phyloP scores from a whole-genome alignment of 2,329 filamentous ascomycete genomes.

The Blumeria graminis region DNA sequence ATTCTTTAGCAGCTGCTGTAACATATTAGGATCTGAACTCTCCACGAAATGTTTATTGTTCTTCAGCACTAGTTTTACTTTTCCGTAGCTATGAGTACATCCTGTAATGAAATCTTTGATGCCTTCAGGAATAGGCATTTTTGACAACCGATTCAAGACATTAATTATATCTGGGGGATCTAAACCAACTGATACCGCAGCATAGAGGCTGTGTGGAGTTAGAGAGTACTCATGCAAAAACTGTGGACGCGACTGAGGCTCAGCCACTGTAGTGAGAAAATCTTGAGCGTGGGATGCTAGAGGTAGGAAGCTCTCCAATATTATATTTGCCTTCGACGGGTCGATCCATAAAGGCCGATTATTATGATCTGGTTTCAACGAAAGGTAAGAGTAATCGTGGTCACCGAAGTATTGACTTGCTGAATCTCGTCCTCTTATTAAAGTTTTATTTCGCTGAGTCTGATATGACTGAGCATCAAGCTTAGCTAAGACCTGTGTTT shows the following conservation, averaged over 20 bases:
- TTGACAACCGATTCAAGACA: slow-evolving; percentile 68
- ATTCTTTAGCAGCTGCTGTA: slow-evolving; percentile 72
- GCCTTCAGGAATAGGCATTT: slow-evolving; percentile 62
- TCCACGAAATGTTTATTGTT: slow-evolving; percentile 90
- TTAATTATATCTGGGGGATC: slow-evolving; percentile 75
- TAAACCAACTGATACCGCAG: slow-evolving; percentile 83
- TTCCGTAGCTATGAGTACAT: slow-evolving; percentile 78
- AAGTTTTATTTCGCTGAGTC: slow-evolving; percentile 5
- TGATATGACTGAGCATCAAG: slow-evolving; percentile 22
- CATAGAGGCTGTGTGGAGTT: slow-evolving; percentile 81
- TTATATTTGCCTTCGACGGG: slow-evolving; percentile 62
- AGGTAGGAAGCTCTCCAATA: slow-evolving; percentile 82
- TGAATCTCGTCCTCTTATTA: slow-evolving; percentile 10
- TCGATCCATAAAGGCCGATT: slow-evolving; percentile 90
- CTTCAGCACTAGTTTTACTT: slow-evolving; percentile 84
- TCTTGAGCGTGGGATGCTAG: slow-evolving; percentile 72
- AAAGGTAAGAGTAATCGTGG: slow-evolving; percentile 51
- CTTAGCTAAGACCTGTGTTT: slow-evolving; percentile 20
- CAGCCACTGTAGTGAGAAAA: slow-evolving; percentile 86
- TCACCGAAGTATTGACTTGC: slow-evolving; percentile 16
- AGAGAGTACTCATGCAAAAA: slow-evolving; percentile 87
- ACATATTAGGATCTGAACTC: slow-evolving; percentile 63
- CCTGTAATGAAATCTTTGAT: slow-evolving; percentile 51
- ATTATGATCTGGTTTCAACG: slow-evolving; percentile 68
- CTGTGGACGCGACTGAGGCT: slow-evolving; percentile 70